Percentiles rank a stretch among this genome's conserved stretches.
These are phyloP conservation scores for Fusarium torreyae DNA, from an alignment of 2,329 filamentous ascomycete species.

Conservation along the genomic window DNA sequence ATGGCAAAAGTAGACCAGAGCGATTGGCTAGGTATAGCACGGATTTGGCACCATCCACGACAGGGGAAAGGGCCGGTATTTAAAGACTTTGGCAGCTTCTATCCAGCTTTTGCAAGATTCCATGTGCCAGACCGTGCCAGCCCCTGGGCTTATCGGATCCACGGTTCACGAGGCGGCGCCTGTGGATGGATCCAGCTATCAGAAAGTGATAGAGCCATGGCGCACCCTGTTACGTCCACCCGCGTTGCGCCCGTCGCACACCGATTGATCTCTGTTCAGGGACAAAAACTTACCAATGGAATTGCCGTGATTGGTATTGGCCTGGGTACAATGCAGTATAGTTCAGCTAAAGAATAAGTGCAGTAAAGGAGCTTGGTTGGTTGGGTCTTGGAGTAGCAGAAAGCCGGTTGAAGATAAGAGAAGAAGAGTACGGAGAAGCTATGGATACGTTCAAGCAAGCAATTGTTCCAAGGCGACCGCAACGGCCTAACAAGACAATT, in stretches of 20 bases:
- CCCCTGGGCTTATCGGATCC: conserved; percentile 45
- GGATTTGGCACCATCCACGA: conserved; percentile 20
- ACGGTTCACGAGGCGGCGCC: conserved; percentile 36
- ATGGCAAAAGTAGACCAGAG: conserved; percentile 23
- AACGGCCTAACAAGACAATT: conserved; percentile 20
- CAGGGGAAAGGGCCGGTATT: conserved; percentile 39
- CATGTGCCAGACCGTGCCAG: conserved; percentile 25
- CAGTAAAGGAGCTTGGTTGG: conserved; percentile 1
- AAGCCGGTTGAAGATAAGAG: conserved; percentile 12
- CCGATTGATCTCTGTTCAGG: conserved; percentile 42
- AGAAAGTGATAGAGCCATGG: conserved; percentile 42
- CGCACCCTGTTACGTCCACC: conserved; percentile 38
- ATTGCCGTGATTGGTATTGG: conserved; percentile 43
- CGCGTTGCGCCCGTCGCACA: conserved; percentile 47
- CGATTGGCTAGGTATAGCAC: conserved; percentile 28
- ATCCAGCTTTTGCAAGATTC: conserved; percentile 22
- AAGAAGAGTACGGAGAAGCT: conserved; percentile 10
- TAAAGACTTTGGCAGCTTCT: conserved; percentile 29
- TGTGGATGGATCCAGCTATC: conserved; percentile 40
- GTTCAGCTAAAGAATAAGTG: conserved; percentile 8
- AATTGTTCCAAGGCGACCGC: neutral
- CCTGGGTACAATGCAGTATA: conserved; percentile 19
- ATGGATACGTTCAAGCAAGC: neutral
- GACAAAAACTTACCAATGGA: conserved; percentile 49
- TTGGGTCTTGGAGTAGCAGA: conserved; percentile 1